These are phyloP conservation scores for Podaxis sp. DNA, from an alignment of 768 basidiomycete species.

Conservation along the genomic window DNA sequence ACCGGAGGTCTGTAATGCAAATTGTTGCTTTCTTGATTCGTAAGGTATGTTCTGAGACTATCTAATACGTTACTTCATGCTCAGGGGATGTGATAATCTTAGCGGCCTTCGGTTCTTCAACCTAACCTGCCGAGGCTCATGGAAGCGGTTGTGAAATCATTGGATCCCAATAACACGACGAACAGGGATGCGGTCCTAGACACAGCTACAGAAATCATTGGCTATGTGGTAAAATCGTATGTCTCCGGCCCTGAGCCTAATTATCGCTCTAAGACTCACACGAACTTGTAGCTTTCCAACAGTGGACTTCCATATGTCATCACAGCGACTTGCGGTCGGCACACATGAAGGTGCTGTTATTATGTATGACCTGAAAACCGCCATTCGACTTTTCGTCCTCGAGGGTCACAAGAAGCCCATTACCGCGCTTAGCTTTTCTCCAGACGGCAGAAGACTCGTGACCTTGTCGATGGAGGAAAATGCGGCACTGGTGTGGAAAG, in stretches of 20 bases:
- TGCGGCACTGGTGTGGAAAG: constrained; percentile 90
- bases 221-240: constrained; percentile 91
- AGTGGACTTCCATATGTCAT: constrained; percentile 87
- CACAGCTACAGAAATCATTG: constrained; percentile 90
- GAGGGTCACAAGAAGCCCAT: constrained; percentile 84
- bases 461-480: constrained; percentile 85
- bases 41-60: constrained; percentile 48
- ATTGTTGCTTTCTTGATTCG: constrained; percentile 90
- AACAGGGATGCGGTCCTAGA: constrained; percentile 83
- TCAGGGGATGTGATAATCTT: background rate
- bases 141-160: constrained; percentile 93
- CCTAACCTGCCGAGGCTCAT: constrained; percentile 80
- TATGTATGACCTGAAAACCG: constrained; percentile 97
- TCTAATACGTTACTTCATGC: background rate
- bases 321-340: constrained; percentile 88
- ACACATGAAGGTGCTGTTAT: constrained; percentile 91
- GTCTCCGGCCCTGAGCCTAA: constrained; percentile 16
- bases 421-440: constrained; percentile 86
- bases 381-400: constrained; percentile 90
- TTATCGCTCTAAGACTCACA: background rate
- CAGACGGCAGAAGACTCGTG: constrained; percentile 87
- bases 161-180: constrained; percentile 82
- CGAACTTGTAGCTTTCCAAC: constrained; percentile 66
- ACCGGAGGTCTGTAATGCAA: constrained; percentile 87
- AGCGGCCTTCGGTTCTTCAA: constrained; percentile 84